Evolutionary conservation across 192 early-diverging fungal species (phyloP).

Genomic region (Backusella parvicylindrica): DNA sequence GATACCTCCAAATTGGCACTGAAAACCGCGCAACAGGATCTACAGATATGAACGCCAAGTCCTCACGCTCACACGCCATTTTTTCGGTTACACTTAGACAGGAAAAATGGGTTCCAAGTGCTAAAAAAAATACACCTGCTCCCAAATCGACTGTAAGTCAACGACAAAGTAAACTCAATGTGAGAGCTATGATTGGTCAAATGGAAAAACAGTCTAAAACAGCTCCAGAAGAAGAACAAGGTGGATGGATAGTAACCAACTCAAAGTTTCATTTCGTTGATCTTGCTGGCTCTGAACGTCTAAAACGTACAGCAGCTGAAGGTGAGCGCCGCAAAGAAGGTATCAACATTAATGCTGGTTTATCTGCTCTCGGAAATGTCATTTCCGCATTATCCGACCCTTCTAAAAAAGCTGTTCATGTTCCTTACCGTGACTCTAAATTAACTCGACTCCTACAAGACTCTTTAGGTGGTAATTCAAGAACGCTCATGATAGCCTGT

Average conservation of each 20-base stretch:
- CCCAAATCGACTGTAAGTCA: not conserved
- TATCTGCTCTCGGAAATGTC: constrained; percentile 95
- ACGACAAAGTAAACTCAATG: constrained; percentile 18
- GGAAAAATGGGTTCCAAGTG: constrained; percentile 46
- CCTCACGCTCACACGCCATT: constrained; percentile 95
- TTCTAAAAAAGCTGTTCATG: constrained; percentile 56
- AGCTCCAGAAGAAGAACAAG: constrained; percentile 33
- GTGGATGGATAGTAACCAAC: constrained; percentile 53
- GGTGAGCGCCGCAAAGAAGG: constrained; percentile 94
- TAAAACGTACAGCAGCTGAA: constrained; percentile 90
- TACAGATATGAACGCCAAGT: constrained; percentile 96
- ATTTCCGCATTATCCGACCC: constrained; percentile 93
- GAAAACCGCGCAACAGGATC: constrained; percentile 82
- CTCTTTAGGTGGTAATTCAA: constrained; percentile 90
- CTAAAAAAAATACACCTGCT: not conserved
- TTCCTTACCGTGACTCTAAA: constrained; percentile 97
- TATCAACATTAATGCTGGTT: constrained; percentile 94
- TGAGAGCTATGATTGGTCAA: constrained; percentile 26
- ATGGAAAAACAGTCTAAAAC: constrained; percentile 27
- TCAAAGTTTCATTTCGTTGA: constrained; percentile 99
- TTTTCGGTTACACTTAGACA: constrained; percentile 89
- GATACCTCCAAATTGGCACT: constrained; percentile 64
- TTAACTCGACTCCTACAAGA: constrained; percentile 96
- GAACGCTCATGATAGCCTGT: constrained; percentile 95
- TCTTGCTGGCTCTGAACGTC: constrained; percentile 92